Evolutionary conservation across 257 asterid species (phyloP), one percentile per base, ranked within the genome.

Genomic region (Petunia secreta): DNA sequence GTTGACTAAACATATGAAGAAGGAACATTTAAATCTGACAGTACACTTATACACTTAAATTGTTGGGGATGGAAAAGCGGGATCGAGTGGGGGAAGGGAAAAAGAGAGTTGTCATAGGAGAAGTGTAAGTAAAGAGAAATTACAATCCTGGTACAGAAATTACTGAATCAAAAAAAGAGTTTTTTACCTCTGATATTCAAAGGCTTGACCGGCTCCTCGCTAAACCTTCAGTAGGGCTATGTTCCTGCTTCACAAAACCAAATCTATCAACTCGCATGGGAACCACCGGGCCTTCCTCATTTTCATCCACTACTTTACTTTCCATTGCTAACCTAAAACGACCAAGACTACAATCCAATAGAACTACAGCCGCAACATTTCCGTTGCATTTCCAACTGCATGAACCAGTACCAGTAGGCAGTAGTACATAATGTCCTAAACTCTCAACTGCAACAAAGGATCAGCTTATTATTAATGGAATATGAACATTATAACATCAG

Each of bases 231-330:
- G 93, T 82, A 40, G 93, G 78, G 80, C 77, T 84, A 65, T 80
- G 80, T 71, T 91, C 98, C 84, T 85, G 93, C 90, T 92, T 92
- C 55, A 89, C 80, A 82, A 92, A 92, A 83, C 97, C 97, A 85
- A 90, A 92, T 62, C 95, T 87, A 82, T 92, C 97, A 58, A 89
- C 92, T 85, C 85, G 91, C 64, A 89, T 92, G 80, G 81, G 93
- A 63, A 69, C 74, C 66, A 63, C 80, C 34, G 92, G 88, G 25
- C 40, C 37, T 65, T 55, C 78, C 79, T 90, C 96, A 54, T 87
- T 84, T 75, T 91, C 98, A 79, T 92, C 98, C 73, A 74, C 88
- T 86, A 83, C 86, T 84, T 88, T 91, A 89, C 91, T 91, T 73
- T 93, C 99, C 98, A 95, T 93, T 83, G 11, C 78, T 73, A 73